Percentiles rank a stretch among this genome's conserved stretches.
Evolutionary conservation across 805 yeast genomes (phyloP).

Genomic region (Zygoascus bituminiphila): DNA sequence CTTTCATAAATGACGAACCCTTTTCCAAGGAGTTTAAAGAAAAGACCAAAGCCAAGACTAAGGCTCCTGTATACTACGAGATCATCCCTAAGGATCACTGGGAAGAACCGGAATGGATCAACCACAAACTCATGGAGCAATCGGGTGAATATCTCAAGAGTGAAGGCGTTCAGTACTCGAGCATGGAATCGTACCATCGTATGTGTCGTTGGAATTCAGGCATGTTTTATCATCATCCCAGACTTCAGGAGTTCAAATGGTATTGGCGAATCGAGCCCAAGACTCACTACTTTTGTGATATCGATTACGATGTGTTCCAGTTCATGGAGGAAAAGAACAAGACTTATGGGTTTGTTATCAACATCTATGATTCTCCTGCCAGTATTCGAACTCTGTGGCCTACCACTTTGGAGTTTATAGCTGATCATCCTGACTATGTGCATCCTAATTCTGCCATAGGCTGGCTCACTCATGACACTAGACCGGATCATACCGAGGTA

Average conservation of each 20-base stretch:
- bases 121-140: slow-evolving; percentile 34
- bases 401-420: slow-evolving; percentile 51
- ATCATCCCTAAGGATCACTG: slow-evolving; percentile 38
- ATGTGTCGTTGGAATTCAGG: slow-evolving; percentile 79
- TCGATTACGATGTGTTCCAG: slow-evolving; percentile 70
- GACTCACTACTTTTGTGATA: slow-evolving; percentile 56
- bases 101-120: slow-evolving; percentile 53
- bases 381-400: slow-evolving; percentile 62
- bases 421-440: slow-evolving; percentile 48
- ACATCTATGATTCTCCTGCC: slow-evolving; percentile 61
- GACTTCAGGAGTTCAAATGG: slow-evolving; percentile 51
- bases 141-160: slow-evolving; percentile 28
- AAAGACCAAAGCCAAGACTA: slow-evolving; percentile 34
- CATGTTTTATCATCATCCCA: slow-evolving; percentile 54
- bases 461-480: slow-evolving; percentile 47
- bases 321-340: slow-evolving; percentile 61
- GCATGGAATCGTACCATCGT: slow-evolving; percentile 57
- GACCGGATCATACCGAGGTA: slow-evolving; percentile 41
- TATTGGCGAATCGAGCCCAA: slow-evolving; percentile 80
- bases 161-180: slow-evolving; percentile 51
- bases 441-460: slow-evolving; percentile 52
- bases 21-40: slow-evolving; percentile 52
- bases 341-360: slow-evolving; percentile 65
- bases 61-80: slow-evolving; percentile 41
- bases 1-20: slow-evolving; percentile 63